Percentiles rank a stretch among this genome's conserved stretches.
Evolutionary conservation across 768 basidiomycete species (phyloP).

Genomic region (Candolleomyces aberdarensis): DNA sequence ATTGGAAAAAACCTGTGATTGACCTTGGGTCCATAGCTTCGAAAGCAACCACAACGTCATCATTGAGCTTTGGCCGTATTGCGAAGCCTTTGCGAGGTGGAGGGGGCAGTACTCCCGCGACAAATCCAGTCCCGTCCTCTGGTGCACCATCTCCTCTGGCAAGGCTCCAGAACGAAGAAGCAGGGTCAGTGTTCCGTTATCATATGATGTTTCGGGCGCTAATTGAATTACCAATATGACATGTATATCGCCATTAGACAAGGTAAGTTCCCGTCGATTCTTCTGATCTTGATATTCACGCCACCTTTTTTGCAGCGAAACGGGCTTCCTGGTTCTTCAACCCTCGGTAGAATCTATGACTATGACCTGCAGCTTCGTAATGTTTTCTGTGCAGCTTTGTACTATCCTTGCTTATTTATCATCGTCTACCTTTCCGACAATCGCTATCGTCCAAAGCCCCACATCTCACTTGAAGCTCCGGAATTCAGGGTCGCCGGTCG

Average conservation of each 20-base stretch:
- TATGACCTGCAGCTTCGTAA: neutral
- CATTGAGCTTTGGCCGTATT: constrained; percentile 88
- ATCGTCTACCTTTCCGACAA: neutral
- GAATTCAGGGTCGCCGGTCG: neutral
- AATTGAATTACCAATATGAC: constrained; percentile 7
- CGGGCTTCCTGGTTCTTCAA: constrained; percentile 95
- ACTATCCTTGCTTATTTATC: neutral
- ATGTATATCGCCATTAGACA: constrained; percentile 9
- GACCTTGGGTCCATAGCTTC: constrained; percentile 50
- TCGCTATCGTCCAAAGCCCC: too few species aligned
- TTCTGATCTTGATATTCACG: constrained; percentile 13
- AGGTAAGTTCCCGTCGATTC: constrained; percentile 22
- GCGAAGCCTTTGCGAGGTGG: constrained; percentile 96
- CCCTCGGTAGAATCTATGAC: constrained; percentile 50
- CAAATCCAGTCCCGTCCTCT: constrained; percentile 39
- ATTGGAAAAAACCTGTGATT: constrained; percentile 1
- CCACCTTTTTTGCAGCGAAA: constrained; percentile 53
- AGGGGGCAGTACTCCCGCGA: constrained; percentile 58
- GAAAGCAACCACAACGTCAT: constrained; percentile 67
- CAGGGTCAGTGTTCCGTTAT: constrained; percentile 46
- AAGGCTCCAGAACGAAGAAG: constrained; percentile 80
- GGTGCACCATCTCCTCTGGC: constrained; percentile 54
- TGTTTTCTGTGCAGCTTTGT: neutral
- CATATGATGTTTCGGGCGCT: constrained; percentile 11
- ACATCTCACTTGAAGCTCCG: too few species aligned